Conservation (phyloP, 2,329 filamentous ascomycete species). For the Arthrinium puccinioides region DNA sequence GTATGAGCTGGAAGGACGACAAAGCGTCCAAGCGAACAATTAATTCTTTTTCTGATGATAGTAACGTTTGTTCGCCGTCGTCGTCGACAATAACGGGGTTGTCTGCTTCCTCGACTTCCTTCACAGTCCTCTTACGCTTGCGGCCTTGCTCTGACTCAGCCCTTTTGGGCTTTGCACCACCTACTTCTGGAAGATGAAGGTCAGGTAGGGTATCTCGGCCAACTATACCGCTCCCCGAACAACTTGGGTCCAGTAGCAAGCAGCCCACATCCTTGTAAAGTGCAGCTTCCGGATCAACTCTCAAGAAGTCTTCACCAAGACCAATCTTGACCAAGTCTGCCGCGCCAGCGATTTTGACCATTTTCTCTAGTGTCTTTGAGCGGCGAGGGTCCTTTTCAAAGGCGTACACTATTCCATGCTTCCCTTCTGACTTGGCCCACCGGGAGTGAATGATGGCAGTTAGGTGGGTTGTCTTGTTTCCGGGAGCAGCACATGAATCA, state of each 20-base stretch:
- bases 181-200: slow-evolving; percentile 48
- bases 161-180: slow-evolving; percentile 19
- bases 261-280: slow-evolving; percentile 67
- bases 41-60: slow-evolving; percentile 49
- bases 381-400: slow-evolving; percentile 71
- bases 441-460: slow-evolving; percentile 61
- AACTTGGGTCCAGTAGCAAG: slow-evolving; percentile 85
- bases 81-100: slow-evolving; percentile 42
- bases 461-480: slow-evolving; percentile 94
- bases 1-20: slow-evolving; percentile 71
- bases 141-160: slow-evolving; percentile 19
- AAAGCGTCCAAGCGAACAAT: slow-evolving; percentile 63
- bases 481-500: slow-evolving; percentile 91
- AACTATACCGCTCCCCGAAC: slow-evolving; percentile 91
- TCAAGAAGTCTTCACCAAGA: slow-evolving; percentile 74
- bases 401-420: slow-evolving; percentile 53
- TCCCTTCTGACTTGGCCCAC: slow-evolving; percentile 24
- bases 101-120: slow-evolving; percentile 17
- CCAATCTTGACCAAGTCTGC: slow-evolving; percentile 59
- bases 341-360: slow-evolving; percentile 74
- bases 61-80: slow-evolving; percentile 43
- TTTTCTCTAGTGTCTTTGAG: slow-evolving; percentile 71
- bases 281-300: slow-evolving; percentile 56
- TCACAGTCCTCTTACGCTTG: slow-evolving; percentile 39
- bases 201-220: slow-evolving; percentile 73